phyloP scores from a whole-genome alignment of 768 basidiomycete genomes.

The Suillus cothurnatus region DNA sequence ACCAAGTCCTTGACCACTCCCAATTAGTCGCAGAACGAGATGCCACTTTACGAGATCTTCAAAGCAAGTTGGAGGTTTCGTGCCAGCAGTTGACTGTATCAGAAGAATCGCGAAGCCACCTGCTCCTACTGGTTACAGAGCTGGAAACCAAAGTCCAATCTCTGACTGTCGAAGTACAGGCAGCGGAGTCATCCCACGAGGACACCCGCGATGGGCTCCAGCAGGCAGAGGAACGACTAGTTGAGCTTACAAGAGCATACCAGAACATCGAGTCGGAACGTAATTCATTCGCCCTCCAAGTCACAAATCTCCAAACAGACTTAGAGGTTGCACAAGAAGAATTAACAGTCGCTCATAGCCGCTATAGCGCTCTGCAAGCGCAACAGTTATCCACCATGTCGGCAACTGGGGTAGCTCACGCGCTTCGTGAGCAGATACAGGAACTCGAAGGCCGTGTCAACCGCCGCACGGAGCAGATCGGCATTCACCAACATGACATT shows the following conservation, averaged over 20 bases:
- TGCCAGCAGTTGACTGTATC: constrained; percentile 39
- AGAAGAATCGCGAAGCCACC: constrained; percentile 20
- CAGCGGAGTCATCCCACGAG: constrained; percentile 36
- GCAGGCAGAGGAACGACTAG: constrained; percentile 42
- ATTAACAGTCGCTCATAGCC: constrained; percentile 55
- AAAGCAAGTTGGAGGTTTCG: constrained; percentile 36
- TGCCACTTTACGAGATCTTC: constrained; percentile 24
- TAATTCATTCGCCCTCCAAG: constrained; percentile 63
- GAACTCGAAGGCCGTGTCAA: constrained; percentile 68
- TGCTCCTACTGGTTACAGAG: constrained; percentile 36
- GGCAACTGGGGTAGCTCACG: constrained; percentile 51
- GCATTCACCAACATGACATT: constrained; percentile 79
- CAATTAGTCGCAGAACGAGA: constrained; percentile 18
- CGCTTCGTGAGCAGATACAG: constrained; percentile 64
- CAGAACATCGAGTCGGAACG: constrained; percentile 67
- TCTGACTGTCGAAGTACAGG: constrained; percentile 35
- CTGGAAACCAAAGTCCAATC: constrained; percentile 36
- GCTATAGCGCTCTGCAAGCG: constrained; percentile 63
- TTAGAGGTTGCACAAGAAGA: constrained; percentile 54
- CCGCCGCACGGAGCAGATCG: constrained; percentile 73
- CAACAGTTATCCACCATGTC: constrained; percentile 70
- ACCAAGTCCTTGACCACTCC: constrained; percentile 15
- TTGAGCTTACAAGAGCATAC: constrained; percentile 46
- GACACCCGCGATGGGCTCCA: constrained; percentile 34
- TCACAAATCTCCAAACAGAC: constrained; percentile 64